These are phyloP conservation scores for Cercospora janseana DNA, from an alignment of 2,329 filamentous ascomycete species.

Conservation along the genomic window DNA sequence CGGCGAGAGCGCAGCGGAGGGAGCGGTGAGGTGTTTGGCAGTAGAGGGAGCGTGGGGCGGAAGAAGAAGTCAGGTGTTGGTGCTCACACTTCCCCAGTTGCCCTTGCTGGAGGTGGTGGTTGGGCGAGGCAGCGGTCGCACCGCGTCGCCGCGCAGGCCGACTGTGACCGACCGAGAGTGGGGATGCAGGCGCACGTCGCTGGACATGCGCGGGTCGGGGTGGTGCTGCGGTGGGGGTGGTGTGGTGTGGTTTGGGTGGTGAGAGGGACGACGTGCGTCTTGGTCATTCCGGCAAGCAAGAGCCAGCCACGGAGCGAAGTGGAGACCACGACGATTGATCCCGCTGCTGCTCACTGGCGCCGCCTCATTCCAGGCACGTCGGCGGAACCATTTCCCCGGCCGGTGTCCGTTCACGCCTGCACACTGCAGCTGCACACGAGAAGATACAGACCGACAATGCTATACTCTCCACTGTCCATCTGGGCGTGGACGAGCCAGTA, in stretches of 20 bases:
- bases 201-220: slow-evolving; percentile 4
- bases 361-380: no score
- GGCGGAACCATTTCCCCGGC: no score
- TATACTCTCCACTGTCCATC: no score
- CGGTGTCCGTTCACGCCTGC: no score
- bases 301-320: no score
- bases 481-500: no score
- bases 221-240: no score
- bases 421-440: no score
- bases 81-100: background rate
- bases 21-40: slow-evolving; percentile 34
- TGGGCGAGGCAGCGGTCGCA: slow-evolving; percentile 1
- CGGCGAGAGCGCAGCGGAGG: slow-evolving; percentile 31
- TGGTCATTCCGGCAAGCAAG: slow-evolving; percentile 6
- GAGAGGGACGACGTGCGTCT: slow-evolving; percentile 1
- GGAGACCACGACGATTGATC: no score
- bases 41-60: slow-evolving; percentile 4
- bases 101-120: slow-evolving; percentile 1
- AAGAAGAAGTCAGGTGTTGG: background rate
- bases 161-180: background rate
- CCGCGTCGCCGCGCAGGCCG: background rate
- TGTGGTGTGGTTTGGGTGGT: background rate
- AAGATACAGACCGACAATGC: no score
- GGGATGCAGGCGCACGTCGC: background rate
- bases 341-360: no score